phyloP scores from a whole-genome alignment of 306 rosid species.

The Cyamopsis tetragonoloba region DNA sequence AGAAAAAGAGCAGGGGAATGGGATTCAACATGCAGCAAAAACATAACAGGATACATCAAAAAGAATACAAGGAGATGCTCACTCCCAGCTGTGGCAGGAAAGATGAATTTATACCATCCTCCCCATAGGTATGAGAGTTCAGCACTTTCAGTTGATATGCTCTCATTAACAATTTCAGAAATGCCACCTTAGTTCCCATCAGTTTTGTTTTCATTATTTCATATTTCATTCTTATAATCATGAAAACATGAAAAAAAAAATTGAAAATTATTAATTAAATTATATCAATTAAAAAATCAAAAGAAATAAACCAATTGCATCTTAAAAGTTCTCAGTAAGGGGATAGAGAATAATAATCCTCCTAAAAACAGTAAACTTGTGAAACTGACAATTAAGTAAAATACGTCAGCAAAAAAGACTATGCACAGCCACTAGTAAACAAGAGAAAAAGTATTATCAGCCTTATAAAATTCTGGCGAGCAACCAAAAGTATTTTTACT shows the following conservation, averaged over 20 bases:
- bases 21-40: too few relatives aligned
- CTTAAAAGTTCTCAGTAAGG: not conserved
- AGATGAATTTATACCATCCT: too few relatives aligned
- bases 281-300: not conserved
- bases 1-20: too few relatives aligned
- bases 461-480: not conserved
- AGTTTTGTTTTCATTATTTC: not conserved
- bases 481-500: not conserved
- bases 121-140: too few relatives aligned
- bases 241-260: not conserved
- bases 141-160: not conserved
- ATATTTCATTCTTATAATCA: not conserved
- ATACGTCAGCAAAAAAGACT: not conserved
- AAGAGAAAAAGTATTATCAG: not conserved
- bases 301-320: not conserved
- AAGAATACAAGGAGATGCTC: too few relatives aligned
- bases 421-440: not conserved
- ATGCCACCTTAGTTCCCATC: not conserved
- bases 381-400: not conserved
- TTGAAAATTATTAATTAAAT: not conserved
- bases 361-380: not conserved
- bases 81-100: too few relatives aligned
- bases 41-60: too few relatives aligned
- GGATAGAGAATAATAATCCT: not conserved
- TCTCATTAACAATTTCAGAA: not conserved